Evolutionary conservation across 345 rosid species (phyloP).

Genomic region (Brassica juncea): DNA sequence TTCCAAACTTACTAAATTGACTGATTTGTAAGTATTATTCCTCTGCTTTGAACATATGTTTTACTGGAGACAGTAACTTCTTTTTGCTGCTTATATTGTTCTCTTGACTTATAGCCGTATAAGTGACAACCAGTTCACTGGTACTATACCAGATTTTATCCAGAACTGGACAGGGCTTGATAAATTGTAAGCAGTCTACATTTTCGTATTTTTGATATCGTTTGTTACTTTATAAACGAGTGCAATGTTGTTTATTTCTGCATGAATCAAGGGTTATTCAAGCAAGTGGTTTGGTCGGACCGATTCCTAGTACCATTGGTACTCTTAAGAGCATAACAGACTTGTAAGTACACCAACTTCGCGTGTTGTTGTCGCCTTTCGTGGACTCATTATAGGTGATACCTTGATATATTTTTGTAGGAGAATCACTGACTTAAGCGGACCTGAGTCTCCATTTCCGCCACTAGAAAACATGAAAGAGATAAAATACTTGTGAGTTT

Average conservation of each 20-base stretch:
- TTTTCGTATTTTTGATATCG: not conserved
- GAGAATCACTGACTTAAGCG: conserved; percentile 59
- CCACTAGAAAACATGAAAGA: conserved; percentile 32
- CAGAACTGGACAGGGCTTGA: conserved; percentile 51
- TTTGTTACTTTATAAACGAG: not conserved
- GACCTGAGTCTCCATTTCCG: conserved; percentile 41
- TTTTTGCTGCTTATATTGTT: not conserved
- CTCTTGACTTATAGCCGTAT: conserved; percentile 41
- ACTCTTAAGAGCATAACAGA: conserved; percentile 27
- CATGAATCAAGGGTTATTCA: conserved; percentile 45
- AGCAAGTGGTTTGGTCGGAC: conserved; percentile 60
- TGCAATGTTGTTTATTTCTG: conserved; percentile 8
- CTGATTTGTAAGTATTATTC: conserved; percentile 47
- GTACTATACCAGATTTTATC: conserved; percentile 56
- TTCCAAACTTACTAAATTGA: conserved; percentile 43
- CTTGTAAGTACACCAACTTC: conserved; percentile 30
- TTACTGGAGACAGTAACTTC: not conserved
- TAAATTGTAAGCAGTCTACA: conserved; percentile 48
- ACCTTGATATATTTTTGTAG: conserved; percentile 25
- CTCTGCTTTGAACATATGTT: not conserved
- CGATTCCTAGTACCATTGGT: conserved; percentile 45
- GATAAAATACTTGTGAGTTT: conserved; percentile 44
- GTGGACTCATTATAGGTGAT: not conserved
- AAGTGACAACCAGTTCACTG: conserved; percentile 53
- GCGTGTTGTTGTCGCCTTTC: not conserved